Base-by-base conservation (phyloP, 306 rosid genomes). In the Begonia fuchsioides region DNA sequence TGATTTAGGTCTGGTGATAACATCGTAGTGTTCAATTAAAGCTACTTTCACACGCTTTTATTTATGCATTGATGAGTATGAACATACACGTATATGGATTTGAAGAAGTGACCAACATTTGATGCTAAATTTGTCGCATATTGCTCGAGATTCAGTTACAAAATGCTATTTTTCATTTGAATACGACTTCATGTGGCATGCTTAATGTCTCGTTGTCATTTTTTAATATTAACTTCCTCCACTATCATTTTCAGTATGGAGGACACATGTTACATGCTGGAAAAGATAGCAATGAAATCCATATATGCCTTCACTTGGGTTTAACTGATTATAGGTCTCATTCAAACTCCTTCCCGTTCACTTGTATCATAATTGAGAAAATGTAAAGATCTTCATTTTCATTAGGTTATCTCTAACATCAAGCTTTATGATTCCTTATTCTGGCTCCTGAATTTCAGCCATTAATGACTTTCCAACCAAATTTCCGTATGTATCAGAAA, bases 291-390 rank as follows among this genome's bases (percentile, higher is more conserved):
- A 65, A 66, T 43, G 63, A 57, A 32, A 90, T 64, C 46, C 85
- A 45, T 58, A 43, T 78, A 39, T 56, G 93, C 74, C 82, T 90
- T 61, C 84, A 68, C 19, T 80, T 90, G 43, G 97, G 95, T 60
- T 62, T 90, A 82, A 90, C 97, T 12, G 95, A 84, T 79, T 79
- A 84, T 57, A 79, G 97, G 97, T 88, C 39, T 49, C 61, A 68
- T 62, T 50, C 64, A 69, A 57, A 63, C 63, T 53, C 60, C 47
- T 10, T 63, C 48, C 49, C 41, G 32, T 52, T 44, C 39, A 55
- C 26, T 56, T 41, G 3, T 41, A n/a, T 41, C 9, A 10, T 41
- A 13, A 10, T 41, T 41, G 13, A 41, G 45, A 41, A 41, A 41
- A 10, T 41, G 45, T n/a, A 10, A 41, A n/a, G 12, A 1, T 41